Evolutionary conservation across 2,329 filamentous ascomycete genomes (phyloP), one percentile per base, ranked within the genome.

Genomic region (Neofusicoccum kwambonambiense): DNA sequence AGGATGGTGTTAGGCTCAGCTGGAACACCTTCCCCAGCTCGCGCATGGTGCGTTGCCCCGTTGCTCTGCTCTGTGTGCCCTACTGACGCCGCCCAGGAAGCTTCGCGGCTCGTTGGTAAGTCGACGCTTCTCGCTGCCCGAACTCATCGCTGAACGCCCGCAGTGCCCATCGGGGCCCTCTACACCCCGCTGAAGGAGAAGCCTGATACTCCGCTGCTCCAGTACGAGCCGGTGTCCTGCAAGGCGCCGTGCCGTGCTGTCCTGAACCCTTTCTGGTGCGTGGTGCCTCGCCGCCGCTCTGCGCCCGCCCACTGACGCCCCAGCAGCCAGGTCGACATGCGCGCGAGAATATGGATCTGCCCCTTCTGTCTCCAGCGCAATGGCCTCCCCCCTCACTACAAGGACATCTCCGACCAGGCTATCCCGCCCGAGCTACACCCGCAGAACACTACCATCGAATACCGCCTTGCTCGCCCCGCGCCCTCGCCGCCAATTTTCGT

Each of bases 1-100:
- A 92, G 71, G 95, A 99, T 87, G 95, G 95, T 67, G 88, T 98
- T 74, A 89, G 95, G 68, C 85, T 99, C 70, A 97, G 94, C 81
- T 99, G 95, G 95, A 99, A 99, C 78, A 96, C 96, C 67, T 96
- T 99, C 75, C 95, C 95, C 57, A 97, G 93, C 83, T 94, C 94
- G 75, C 92, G 95, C 77, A 97, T 99, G 93, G 93, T 78, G 73
- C 31, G 72, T 65, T 49, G 49, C 65, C 44, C 17, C n/a, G 2
- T 5, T 13, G 34, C 35, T 41, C 27, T 15, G n/a, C 22, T 4
- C 19, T 7, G 13, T 15, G 15, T 15, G 68, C 39, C 65, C 34
- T 61, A 35, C 65, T 67, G 42, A 68, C 56, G 5, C 6, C 37
- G n/a, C 70, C 69, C 72, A 96, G 91, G 93, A 97, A 89, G 93